phyloP scores from a whole-genome alignment of 2,329 filamentous ascomycete species.

The Pseudocercospora ulei region DNA sequence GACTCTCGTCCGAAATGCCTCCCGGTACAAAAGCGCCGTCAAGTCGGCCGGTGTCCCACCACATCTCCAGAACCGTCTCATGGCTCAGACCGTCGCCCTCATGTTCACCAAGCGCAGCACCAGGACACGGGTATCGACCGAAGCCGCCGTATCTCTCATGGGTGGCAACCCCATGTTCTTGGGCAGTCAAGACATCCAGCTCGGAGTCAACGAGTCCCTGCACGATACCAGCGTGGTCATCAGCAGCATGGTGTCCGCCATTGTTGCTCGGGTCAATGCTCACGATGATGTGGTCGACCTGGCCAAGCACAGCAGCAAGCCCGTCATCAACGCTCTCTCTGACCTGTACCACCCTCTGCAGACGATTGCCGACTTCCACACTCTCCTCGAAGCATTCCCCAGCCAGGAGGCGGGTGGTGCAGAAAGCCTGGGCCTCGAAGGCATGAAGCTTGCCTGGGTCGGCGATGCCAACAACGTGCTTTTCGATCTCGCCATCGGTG shows the following conservation, averaged over 20 bases:
- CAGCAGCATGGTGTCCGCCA: constrained; percentile 55
- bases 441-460: constrained; percentile 88
- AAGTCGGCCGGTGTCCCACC: constrained; percentile 56
- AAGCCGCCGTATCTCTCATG: constrained; percentile 77
- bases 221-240: constrained; percentile 86
- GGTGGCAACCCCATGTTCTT: constrained; percentile 95
- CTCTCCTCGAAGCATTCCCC: constrained; percentile 69
- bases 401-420: constrained; percentile 28
- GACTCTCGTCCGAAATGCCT: constrained; percentile 72
- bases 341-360: constrained; percentile 91
- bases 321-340: constrained; percentile 55
- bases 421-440: constrained; percentile 58
- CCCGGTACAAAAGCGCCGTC: constrained; percentile 62
- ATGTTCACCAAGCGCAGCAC: constrained; percentile 96
- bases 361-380: constrained; percentile 87
- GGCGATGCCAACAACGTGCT: constrained; percentile 96
- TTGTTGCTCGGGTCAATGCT: constrained; percentile 45
- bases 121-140: constrained; percentile 83
- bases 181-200: constrained; percentile 88
- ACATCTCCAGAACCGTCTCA: constrained; percentile 52
- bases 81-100: constrained; percentile 78
- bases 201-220: constrained; percentile 93
- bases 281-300: constrained; percentile 44
- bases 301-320: constrained; percentile 42
- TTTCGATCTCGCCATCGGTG: constrained; percentile 82